A percentile compares a stretch with the other conserved stretches of the same genome.
These are phyloP conservation scores for Blastobotrys capitulatus DNA, from an alignment of 1,139 yeast species.

Conservation along the genomic window DNA sequence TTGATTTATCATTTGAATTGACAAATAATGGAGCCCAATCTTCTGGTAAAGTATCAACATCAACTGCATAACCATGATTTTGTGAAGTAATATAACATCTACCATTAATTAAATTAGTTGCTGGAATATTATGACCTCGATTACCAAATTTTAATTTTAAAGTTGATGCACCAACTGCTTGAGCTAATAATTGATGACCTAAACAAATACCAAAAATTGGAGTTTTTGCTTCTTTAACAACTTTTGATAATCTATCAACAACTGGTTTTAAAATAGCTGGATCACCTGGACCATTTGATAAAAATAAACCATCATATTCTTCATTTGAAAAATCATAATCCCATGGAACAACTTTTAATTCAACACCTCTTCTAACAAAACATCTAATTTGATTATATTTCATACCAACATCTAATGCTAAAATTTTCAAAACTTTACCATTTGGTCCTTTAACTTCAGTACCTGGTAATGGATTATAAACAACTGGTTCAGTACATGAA, in stretches of 20 bases:
- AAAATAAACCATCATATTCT: conserved; percentile 91
- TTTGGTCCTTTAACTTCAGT: conserved; percentile 51
- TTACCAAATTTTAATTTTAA: conserved; percentile 94
- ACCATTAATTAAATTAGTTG: conserved; percentile 88
- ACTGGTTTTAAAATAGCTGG: conserved; percentile 77
- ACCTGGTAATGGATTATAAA: conserved; percentile 60
- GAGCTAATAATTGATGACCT: conserved; percentile 95
- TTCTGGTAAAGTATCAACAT: conserved; percentile 56
- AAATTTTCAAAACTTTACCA: conserved; percentile 74
- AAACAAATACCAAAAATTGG: conserved; percentile 92
- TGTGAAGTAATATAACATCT: conserved; percentile 98
- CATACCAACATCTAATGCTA: conserved; percentile 97
- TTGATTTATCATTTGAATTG: conserved; percentile 94
- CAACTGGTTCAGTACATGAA: conserved; percentile 66
- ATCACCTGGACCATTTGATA: conserved; percentile 99
- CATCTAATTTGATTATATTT: conserved; percentile 97
- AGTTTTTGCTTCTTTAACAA: conserved; percentile 52
- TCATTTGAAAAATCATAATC: conserved; percentile 67
- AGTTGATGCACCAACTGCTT: conserved; percentile 94
- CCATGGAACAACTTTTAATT: conserved; percentile 94
- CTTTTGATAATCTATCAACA: conserved; percentile 52
- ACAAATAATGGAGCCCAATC: conserved; percentile 96
- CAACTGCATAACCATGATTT: conserved; percentile 98
- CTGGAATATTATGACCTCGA: conserved; percentile 99
- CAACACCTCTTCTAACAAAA: conserved; percentile 93